Conservation (phyloP, 371 early-diverging fungal species). For the Apophysomyces sp. region DNA sequence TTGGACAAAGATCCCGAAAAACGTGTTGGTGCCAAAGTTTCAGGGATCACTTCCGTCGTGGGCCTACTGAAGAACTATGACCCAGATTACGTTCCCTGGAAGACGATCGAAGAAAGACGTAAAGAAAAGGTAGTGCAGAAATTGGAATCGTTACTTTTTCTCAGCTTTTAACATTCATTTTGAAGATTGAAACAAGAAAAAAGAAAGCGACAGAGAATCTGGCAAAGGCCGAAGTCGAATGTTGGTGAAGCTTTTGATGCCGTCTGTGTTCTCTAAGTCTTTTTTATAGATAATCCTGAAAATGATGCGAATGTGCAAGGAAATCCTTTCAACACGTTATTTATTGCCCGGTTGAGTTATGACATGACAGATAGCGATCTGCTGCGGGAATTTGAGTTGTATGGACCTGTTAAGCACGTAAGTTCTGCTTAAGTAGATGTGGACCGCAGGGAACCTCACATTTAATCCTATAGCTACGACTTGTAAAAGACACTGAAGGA, state of each 20-base stretch:
- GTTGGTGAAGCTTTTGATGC: conserved; percentile 26
- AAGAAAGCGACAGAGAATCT: conserved; percentile 60
- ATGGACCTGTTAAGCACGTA: conserved; percentile 83
- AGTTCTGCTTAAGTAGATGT: too few relatives aligned
- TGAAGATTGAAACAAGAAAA: conserved; percentile 53
- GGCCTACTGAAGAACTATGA: conserved; percentile 64
- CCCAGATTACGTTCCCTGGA: conserved; percentile 73
- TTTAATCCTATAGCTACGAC: conserved; percentile 55
- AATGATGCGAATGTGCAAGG: conserved; percentile 68
- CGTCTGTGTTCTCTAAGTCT: conserved; percentile 15
- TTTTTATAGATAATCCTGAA: conserved; percentile 65
- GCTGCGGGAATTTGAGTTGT: conserved; percentile 77
- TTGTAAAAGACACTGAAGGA: conserved; percentile 66
- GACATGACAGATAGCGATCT: conserved; percentile 82
- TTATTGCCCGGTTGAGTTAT: conserved; percentile 86
- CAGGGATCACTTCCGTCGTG: conserved; percentile 71
- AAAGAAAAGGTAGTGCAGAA: conserved; percentile 62
- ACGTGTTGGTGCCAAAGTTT: conserved; percentile 58
- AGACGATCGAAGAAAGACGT: conserved; percentile 66
- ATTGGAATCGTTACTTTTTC: neutral
- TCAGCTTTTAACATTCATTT: neutral
- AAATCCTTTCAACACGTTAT: conserved; percentile 93
- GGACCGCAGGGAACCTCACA: too few relatives aligned
- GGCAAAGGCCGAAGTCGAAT: conserved; percentile 53
- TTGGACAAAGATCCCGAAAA: conserved; percentile 73